Evolutionary conservation across 805 yeast genomes (phyloP).

Genomic region (Candida bentonensis): DNA sequence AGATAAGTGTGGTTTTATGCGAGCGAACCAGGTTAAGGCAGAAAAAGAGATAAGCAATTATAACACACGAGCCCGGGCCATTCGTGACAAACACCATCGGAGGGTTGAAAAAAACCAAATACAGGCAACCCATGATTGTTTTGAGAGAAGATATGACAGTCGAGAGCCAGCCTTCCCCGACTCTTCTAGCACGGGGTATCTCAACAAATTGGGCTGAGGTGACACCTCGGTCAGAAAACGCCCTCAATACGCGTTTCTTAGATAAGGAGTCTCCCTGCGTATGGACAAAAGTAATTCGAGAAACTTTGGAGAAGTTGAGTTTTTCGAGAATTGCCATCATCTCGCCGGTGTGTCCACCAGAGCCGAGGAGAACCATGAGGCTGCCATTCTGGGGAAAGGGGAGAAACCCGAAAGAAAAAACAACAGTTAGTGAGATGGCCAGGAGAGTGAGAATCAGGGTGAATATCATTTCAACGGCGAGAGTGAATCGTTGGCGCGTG

Average conservation of each 20-base stretch:
- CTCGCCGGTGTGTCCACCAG: conserved; percentile 97
- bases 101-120: conserved; percentile 20
- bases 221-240: conserved; percentile 2
- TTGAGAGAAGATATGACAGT: conserved; percentile 32
- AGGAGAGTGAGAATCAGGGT: too few relatives aligned
- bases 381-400: too few relatives aligned
- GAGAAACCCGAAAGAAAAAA: too few relatives aligned
- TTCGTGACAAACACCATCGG: conserved; percentile 39
- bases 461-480: too few relatives aligned
- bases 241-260: conserved; percentile 14
- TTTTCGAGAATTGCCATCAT: conserved; percentile 55
- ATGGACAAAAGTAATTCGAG: conserved; percentile 22
- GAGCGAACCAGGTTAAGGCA: conserved; percentile 24
- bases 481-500: too few relatives aligned
- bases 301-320: conserved; percentile 19
- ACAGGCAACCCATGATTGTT: conserved; percentile 23
- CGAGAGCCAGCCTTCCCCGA: conserved; percentile 38
- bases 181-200: conserved; percentile 44
- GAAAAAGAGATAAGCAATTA: conserved; percentile 25
- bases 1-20: conserved; percentile 42
- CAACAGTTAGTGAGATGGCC: too few relatives aligned
- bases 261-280: conserved; percentile 38
- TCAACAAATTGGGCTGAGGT: conserved; percentile 16
- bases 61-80: conserved; percentile 77
- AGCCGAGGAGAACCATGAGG: conserved; percentile 69